These are phyloP conservation scores for Leptodermis oblonga DNA, from an alignment of 257 asterid genomes.

Conservation along the genomic window DNA sequence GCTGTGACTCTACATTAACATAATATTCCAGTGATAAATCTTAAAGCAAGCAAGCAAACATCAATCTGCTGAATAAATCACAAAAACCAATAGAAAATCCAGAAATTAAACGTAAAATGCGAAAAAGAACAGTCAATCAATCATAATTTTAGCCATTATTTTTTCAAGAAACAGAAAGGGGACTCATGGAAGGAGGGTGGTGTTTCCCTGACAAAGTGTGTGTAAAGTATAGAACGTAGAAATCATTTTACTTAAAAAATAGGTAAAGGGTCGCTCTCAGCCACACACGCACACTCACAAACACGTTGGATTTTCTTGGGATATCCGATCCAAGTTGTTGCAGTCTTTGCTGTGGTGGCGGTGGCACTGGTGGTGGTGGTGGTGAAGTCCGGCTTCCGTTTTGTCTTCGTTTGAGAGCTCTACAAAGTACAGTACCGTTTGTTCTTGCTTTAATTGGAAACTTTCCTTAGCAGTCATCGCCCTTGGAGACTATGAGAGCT, in stretches of 20 bases:
- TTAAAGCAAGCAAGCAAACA: too few species aligned
- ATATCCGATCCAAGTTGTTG: conserved; percentile 33
- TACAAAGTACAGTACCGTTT: background rate
- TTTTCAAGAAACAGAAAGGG: too few species aligned
- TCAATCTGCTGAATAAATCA: conserved; percentile 6
- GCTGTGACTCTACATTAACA: background rate
- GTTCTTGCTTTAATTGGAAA: background rate
- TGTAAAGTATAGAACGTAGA: background rate
- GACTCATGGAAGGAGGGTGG: too few species aligned
- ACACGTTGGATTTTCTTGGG: conserved; percentile 56
- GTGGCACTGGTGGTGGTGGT: background rate
- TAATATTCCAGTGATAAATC: conserved; percentile 20
- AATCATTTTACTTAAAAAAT: conserved; percentile 15
- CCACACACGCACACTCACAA: conserved; percentile 31
- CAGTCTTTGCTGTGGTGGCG: too few species aligned
- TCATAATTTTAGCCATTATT: background rate
- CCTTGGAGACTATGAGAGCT: background rate
- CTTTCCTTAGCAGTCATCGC: conserved; percentile 9
- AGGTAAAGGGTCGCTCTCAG: conserved; percentile 41
- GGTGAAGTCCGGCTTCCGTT: conserved; percentile 28
- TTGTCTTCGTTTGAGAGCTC: background rate
- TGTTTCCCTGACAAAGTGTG: background rate
- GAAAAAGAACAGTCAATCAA: background rate
- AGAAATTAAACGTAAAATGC: background rate
- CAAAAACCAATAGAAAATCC: conserved; percentile 16